Conservation (phyloP, 1,284 basidiomycete genomes). For the Trichosporon sp. region DNA sequence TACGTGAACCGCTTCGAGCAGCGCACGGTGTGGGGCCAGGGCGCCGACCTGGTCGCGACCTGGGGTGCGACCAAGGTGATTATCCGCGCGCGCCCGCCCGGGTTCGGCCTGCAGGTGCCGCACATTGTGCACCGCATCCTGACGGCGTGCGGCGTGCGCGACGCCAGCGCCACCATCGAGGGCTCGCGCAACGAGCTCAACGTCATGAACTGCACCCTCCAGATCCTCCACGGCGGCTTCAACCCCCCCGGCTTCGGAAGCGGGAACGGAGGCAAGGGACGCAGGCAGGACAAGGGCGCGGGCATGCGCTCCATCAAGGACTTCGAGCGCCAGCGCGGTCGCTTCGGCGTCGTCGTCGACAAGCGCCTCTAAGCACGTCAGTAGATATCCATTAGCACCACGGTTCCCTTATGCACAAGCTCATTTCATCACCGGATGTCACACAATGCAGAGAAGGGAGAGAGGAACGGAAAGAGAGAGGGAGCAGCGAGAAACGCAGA, state of each 20-base stretch:
- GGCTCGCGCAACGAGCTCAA: constrained; percentile 79
- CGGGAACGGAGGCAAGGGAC: constrained; percentile 31
- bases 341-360: constrained; percentile 47
- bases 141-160: constrained; percentile 89
- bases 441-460: neutral
- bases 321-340: constrained; percentile 47
- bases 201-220: constrained; percentile 52
- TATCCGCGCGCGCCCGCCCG: constrained; percentile 78
- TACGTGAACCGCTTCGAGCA: constrained; percentile 82
- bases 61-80: constrained; percentile 79
- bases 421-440: neutral
- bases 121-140: constrained; percentile 80
- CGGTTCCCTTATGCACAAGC: neutral
- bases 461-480: neutral
- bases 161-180: constrained; percentile 89
- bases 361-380: constrained; percentile 20
- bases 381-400: neutral
- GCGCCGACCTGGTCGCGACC: constrained; percentile 67
- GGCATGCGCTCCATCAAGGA: constrained; percentile 47
- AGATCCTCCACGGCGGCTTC: constrained; percentile 47
- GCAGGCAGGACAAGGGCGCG: constrained; percentile 43
- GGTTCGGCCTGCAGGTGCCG: constrained; percentile 87
- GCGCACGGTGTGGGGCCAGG: constrained; percentile 72
- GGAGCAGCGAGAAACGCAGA: neutral
- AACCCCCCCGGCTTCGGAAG: constrained; percentile 42